Percentiles rank a stretch among this genome's conserved stretches.
These are phyloP conservation scores for Aureobasidium lini DNA, from an alignment of 2,329 filamentous ascomycete genomes.

Conservation along the genomic window DNA sequence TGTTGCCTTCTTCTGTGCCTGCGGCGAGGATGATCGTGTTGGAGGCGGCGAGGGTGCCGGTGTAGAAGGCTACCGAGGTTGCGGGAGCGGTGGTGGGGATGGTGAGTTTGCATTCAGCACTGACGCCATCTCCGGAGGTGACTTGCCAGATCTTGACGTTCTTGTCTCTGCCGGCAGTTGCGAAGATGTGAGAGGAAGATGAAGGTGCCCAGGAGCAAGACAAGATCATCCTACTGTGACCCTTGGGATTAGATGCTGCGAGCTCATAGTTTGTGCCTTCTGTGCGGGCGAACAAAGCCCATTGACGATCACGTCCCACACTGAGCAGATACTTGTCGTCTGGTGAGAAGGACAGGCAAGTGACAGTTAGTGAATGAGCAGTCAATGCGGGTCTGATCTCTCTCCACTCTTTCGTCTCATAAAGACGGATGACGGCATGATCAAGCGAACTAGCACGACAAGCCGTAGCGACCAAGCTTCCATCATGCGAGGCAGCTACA, in stretches of 20 bases:
- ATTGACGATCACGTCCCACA: slow-evolving; percentile 85
- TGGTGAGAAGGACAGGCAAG: slow-evolving; percentile 68
- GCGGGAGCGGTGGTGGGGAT: slow-evolving; percentile 23
- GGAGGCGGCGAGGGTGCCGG: not conserved
- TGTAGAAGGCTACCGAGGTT: slow-evolving; percentile 28
- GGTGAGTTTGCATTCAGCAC: slow-evolving; percentile 20
- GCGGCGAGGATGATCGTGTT: slow-evolving; percentile 18
- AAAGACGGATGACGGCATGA: slow-evolving; percentile 88
- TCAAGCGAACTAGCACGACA: slow-evolving; percentile 89
- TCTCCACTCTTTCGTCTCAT: slow-evolving; percentile 80
- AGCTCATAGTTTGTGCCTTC: slow-evolving; percentile 46
- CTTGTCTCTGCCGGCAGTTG: slow-evolving; percentile 87
- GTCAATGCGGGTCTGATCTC: slow-evolving; percentile 75
- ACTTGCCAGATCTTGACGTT: slow-evolving; percentile 56
- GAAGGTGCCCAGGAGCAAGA: slow-evolving; percentile 73
- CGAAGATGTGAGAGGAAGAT: slow-evolving; percentile 50
- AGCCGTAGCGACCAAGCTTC: slow-evolving; percentile 73
- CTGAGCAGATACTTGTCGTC: slow-evolving; percentile 73
- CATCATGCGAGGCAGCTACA: slow-evolving; percentile 69
- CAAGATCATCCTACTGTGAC: slow-evolving; percentile 86
- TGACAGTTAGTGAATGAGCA: slow-evolving; percentile 83
- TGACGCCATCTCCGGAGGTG: slow-evolving; percentile 1
- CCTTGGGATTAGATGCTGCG: slow-evolving; percentile 65
- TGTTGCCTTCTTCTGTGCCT: slow-evolving; percentile 24
- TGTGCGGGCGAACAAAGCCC: slow-evolving; percentile 66